phyloP scores from a whole-genome alignment of 2,329 filamentous ascomycete species.

The Phaeosphaeria sp. region DNA sequence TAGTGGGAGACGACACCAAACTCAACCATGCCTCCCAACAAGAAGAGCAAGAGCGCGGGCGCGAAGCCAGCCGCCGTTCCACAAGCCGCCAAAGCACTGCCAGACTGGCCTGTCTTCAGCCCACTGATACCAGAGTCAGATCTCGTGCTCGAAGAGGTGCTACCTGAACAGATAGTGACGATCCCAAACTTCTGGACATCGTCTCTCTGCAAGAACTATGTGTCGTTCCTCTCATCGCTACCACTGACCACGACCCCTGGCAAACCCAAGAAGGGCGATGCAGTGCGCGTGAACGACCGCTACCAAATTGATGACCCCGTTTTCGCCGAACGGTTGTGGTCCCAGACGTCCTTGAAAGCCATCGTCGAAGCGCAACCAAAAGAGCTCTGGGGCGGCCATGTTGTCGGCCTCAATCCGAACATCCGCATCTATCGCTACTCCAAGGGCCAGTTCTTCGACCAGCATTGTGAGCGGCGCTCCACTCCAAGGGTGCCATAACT shows the following conservation, averaged over 20 bases:
- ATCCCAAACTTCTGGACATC: slow-evolving; percentile 77
- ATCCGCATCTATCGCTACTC: slow-evolving; percentile 89
- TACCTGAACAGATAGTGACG: slow-evolving; percentile 74
- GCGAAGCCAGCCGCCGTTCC: slow-evolving; percentile 7
- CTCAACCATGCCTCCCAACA: slow-evolving; percentile 43
- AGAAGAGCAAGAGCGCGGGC: slow-evolving; percentile 21
- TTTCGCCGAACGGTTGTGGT: slow-evolving; percentile 81
- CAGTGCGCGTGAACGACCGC: slow-evolving; percentile 86
- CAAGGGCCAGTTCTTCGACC: slow-evolving; percentile 87
- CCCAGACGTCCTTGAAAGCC: slow-evolving; percentile 74
- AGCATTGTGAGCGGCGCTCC: slow-evolving; percentile 74
- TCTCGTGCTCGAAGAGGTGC: slow-evolving; percentile 64
- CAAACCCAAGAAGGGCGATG: slow-evolving; percentile 79
- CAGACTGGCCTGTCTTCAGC: slow-evolving; percentile 75
- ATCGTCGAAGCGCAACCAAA: slow-evolving; percentile 52
- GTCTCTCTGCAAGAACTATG: slow-evolving; percentile 76
- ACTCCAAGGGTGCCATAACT: neutral
- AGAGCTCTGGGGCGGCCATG: slow-evolving; percentile 76
- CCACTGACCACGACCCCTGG: slow-evolving; percentile 79
- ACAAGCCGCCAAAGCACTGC: slow-evolving; percentile 36
- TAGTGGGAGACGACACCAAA: neutral
- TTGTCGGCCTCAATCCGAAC: slow-evolving; percentile 85
- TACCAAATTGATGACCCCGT: slow-evolving; percentile 78
- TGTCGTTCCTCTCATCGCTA: slow-evolving; percentile 73
- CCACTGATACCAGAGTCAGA: slow-evolving; percentile 71